Evolutionary conservation across 1,139 yeast genomes (phyloP).

Genomic region (Taphrina sp.): DNA sequence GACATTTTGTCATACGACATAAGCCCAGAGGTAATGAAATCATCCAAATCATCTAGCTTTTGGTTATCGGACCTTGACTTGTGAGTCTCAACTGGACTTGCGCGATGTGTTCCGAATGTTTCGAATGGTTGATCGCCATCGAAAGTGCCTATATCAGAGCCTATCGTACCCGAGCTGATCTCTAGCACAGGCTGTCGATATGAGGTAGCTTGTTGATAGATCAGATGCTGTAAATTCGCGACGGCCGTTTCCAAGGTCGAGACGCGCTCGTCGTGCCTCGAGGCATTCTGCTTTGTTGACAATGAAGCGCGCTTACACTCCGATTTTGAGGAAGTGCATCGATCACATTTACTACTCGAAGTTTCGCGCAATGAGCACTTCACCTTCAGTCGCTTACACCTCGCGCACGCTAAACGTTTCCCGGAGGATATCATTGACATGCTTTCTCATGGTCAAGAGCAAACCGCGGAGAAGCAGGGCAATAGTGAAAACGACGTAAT

Average conservation of each 20-base stretch:
- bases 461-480: no score
- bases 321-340: slow-evolving; percentile 6
- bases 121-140: not conserved
- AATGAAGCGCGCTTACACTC: slow-evolving; percentile 4
- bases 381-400: slow-evolving; percentile 11
- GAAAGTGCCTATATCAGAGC: not conserved
- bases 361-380: slow-evolving; percentile 1
- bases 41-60: slow-evolving; percentile 8
- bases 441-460: no score
- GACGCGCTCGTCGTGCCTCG: slow-evolving; percentile 9
- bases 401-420: slow-evolving; percentile 13
- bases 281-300: slow-evolving; percentile 1
- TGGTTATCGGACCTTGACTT: not conserved
- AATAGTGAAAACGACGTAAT: no score
- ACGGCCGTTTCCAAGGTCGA: slow-evolving; percentile 7
- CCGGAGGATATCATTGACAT: no score
- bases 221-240: not conserved
- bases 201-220: not conserved
- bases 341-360: not conserved
- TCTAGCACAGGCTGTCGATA: not conserved
- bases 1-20: slow-evolving; percentile 7
- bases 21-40: no score
- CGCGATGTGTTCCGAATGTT: not conserved
- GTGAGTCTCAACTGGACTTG: no score
- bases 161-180: not conserved